phyloP scores from a whole-genome alignment of 495 filamentous ascomycete genomes.

The Lepidopterella palustris region DNA sequence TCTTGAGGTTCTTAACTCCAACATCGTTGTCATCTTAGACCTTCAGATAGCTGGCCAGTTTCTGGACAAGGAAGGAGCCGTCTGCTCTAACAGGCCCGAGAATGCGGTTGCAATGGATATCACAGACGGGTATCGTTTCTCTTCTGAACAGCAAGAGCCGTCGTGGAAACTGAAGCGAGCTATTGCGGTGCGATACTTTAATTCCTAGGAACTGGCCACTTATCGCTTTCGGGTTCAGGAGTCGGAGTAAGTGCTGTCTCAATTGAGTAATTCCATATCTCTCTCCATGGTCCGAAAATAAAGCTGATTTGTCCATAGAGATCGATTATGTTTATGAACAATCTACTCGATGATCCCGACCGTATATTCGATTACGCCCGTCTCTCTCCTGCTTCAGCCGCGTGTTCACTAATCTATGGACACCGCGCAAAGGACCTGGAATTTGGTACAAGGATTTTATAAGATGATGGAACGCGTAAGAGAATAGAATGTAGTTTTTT shows the following conservation, averaged over 20 bases:
- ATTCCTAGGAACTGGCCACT: not conserved
- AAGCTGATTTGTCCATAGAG: too few species aligned
- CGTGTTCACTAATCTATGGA: not conserved
- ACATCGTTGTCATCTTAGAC: not conserved
- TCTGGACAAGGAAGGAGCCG: not conserved
- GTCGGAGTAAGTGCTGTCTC: not conserved
- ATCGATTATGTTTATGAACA: not conserved
- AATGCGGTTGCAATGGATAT: not conserved
- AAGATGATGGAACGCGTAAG: not conserved
- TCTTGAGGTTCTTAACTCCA: not conserved
- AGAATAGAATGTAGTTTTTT: not conserved
- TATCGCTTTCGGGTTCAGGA: not conserved
- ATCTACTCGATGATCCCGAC: not conserved
- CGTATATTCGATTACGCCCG: not conserved
- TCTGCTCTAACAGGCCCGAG: not conserved
- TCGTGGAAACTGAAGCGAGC: not conserved
- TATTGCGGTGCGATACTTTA: not conserved
- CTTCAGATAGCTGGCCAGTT: not conserved
- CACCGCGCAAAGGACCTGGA: not conserved
- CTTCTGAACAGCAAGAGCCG: not conserved
- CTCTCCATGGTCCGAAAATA: too few species aligned
- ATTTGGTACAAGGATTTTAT: not conserved
- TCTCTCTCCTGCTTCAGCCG: not conserved
- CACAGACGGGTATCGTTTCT: not conserved
- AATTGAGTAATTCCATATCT: not conserved